Percentiles rank a stretch among this genome's conserved stretches.
phyloP scores from a whole-genome alignment of 2,329 filamentous ascomycete species.

The Beauveria brongniartii region DNA sequence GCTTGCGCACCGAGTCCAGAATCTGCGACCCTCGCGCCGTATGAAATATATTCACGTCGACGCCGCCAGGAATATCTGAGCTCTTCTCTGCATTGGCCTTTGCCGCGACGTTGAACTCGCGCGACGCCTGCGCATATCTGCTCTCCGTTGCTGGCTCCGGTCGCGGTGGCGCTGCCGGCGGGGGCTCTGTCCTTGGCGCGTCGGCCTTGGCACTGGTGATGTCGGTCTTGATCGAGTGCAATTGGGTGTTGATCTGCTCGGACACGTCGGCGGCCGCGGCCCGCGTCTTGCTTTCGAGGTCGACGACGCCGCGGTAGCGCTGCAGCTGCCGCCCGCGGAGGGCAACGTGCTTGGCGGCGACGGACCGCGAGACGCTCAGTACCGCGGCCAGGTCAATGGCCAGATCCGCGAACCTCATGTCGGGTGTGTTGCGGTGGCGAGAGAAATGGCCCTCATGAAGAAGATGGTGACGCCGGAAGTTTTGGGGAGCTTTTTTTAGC shows the following conservation, averaged over 20 bases:
- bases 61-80: constrained; percentile 29
- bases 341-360: constrained; percentile 56
- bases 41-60: constrained; percentile 42
- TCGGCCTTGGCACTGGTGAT: neutral
- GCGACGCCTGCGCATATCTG: constrained; percentile 2
- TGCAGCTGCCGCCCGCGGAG: constrained; percentile 48
- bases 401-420: constrained; percentile 56
- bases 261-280: neutral
- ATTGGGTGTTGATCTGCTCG: neutral
- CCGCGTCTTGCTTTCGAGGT: constrained; percentile 22
- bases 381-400: constrained; percentile 63
- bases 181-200: neutral
- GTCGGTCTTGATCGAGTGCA: neutral
- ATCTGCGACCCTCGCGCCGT: constrained; percentile 38
- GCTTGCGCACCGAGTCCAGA: constrained; percentile 28
- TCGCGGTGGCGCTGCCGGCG: neutral
- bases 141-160: neutral
- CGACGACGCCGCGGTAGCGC: constrained; percentile 31
- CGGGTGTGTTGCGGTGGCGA: constrained; percentile 18
- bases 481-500: neutral
- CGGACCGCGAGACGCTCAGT: constrained; percentile 58
- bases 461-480: neutral
- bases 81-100: constrained; percentile 16
- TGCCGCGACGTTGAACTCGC: neutral
- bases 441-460: constrained; percentile 12